A percentile compares a stretch with the other conserved stretches of the same genome.
These are phyloP conservation scores for Aspergillus pseudoviridinutans DNA, from an alignment of 2,329 filamentous ascomycete species.

Conservation along the genomic window DNA sequence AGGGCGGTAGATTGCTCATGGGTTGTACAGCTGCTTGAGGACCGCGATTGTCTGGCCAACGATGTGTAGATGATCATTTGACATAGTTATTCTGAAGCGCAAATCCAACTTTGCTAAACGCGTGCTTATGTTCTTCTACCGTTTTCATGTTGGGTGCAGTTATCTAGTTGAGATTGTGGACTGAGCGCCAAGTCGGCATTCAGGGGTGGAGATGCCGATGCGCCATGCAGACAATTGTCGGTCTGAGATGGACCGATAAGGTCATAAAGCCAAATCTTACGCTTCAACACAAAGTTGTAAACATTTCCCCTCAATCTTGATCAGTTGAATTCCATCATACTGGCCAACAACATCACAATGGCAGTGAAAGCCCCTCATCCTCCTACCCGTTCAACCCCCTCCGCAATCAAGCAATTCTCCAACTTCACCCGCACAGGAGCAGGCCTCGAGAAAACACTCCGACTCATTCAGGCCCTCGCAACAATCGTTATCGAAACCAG, in stretches of 20 bases:
- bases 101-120: too few relatives aligned
- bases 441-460: conserved; percentile 33
- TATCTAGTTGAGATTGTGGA: background rate
- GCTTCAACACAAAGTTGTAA: background rate
- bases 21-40: background rate
- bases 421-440: conserved; percentile 24
- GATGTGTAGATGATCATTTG: background rate
- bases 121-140: too few relatives aligned
- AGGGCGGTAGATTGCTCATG: conserved; percentile 18
- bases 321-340: background rate
- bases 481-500: conserved; percentile 20
- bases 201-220: background rate
- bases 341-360: background rate
- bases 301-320: background rate
- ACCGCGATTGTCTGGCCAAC: background rate
- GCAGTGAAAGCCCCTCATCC: background rate
- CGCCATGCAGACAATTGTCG: background rate
- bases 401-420: conserved; percentile 17
- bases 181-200: background rate
- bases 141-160: background rate
- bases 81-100: background rate
- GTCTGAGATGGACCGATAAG: background rate
- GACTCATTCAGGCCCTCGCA: conserved; percentile 30
- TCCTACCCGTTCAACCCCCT: background rate
- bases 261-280: background rate